Evolutionary conservation across 345 rosid species (phyloP), one percentile per base, ranked within the genome.

Genomic region (Mallotus nudiflorus): DNA sequence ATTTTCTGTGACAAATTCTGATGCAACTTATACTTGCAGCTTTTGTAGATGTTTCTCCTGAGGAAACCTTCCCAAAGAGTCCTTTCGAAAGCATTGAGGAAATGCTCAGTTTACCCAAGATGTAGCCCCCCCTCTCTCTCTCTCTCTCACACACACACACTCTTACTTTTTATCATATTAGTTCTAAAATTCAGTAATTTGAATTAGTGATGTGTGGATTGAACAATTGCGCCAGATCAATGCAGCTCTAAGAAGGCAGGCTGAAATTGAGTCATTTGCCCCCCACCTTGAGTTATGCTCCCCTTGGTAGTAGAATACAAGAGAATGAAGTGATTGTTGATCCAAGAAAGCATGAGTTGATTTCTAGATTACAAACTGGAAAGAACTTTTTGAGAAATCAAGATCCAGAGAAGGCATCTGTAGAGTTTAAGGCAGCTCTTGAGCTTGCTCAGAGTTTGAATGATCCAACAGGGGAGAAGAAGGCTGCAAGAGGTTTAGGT

Each of bases 401-500:
- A 82, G 90, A 91, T 37, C 91, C 79, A 1, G 96, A 88, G 69
- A 88, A 86, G 66, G 97, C 97, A 31, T 88, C 72, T 69, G 62
- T 44, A 0, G 95, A 94, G 83, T 94, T 94, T 72, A 84, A 89
- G 82, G 57, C 81, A 52, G 93, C 93, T 61, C 85, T 89, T 70
- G 90, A 87, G 73, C 89, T 94, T 66, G 93, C 97, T 29, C 90
- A 82, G 78, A 76, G 42, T 73, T 70, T 91, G 18, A 63, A 81
- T 68, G 98, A 94, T 82, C 89, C 90, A 4, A 82, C 65, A 13
- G 93, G 89, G 80, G 97, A 91, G 69, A 94, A 91, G 77, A 91
- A 94, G 69, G 96, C 98, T 79, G 93, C 91, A 10, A 82, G 97
- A 84, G 98, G 98, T 53, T 80, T 89, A 88, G 98, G 98, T 76